Conservation (phyloP, 176 grass and related monocot genomes). For the Echinochloa phyllopogon region DNA sequence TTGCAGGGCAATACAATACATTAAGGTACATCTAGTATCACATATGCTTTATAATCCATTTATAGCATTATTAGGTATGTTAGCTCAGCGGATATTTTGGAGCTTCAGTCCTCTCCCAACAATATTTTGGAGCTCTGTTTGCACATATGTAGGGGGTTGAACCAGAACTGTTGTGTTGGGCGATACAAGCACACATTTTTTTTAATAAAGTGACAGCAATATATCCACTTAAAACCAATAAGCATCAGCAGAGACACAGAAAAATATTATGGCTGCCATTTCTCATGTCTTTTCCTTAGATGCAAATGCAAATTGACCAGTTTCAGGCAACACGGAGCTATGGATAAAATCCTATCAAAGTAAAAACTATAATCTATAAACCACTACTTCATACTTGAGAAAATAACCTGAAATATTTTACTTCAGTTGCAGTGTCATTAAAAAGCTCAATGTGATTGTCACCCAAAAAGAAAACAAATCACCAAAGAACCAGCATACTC, state of each 20-base stretch:
- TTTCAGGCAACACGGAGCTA: background rate
- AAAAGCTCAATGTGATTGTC: background rate
- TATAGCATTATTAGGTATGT: slow-evolving; percentile 12
- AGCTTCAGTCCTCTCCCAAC: background rate
- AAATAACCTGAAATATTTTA: background rate
- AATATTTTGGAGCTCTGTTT: background rate
- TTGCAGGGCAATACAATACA: background rate
- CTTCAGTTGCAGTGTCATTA: background rate
- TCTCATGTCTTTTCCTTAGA: background rate
- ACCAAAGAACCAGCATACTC: background rate
- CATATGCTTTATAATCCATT: background rate
- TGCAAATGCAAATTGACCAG: background rate
- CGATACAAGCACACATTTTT: background rate
- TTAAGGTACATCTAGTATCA: slow-evolving; percentile 8
- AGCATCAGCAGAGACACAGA: background rate
- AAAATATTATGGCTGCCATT: background rate
- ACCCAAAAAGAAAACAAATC: background rate
- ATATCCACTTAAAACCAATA: background rate
- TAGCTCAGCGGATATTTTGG: background rate
- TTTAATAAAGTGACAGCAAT: background rate
- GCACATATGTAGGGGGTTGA: background rate
- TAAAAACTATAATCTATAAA: background rate
- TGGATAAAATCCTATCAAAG: background rate
- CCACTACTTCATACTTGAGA: background rate
- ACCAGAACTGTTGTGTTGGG: background rate